Conservation (phyloP, 352 stramenopile genomes). For the Globisporangium polare region DNA sequence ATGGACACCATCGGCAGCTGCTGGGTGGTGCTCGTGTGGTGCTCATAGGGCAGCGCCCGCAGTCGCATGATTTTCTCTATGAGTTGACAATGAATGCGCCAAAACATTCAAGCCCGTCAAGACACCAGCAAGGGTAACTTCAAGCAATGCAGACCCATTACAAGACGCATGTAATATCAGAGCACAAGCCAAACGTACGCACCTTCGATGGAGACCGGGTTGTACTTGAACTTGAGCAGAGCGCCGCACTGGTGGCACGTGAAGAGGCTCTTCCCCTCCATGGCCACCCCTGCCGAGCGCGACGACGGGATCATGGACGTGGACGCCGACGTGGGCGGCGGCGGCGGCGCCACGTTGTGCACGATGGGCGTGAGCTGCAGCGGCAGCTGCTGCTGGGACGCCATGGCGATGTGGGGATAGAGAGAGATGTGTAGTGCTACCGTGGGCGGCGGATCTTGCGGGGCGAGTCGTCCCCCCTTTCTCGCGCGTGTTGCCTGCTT, state of each 20-base stretch:
- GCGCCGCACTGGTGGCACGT: slow-evolving; percentile 69
- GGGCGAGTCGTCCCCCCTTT: neutral
- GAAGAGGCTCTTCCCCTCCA: slow-evolving; percentile 77
- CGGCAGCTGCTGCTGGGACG: slow-evolving; percentile 13
- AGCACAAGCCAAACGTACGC: neutral
- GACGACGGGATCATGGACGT: slow-evolving; percentile 14
- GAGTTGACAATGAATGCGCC: too few species aligned
- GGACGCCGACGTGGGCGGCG: neutral
- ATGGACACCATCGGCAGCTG: slow-evolving; percentile 10
- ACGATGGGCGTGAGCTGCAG: slow-evolving; percentile 19
- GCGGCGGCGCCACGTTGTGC: slow-evolving; percentile 12
- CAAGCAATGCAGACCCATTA: too few species aligned
- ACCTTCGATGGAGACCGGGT: slow-evolving; percentile 56
- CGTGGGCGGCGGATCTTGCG: neutral
- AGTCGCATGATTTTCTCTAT: slow-evolving; percentile 57
- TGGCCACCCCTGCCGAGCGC: slow-evolving; percentile 27
- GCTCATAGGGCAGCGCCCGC: slow-evolving; percentile 37
- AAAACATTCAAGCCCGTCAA: too few species aligned
- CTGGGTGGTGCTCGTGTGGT: slow-evolving; percentile 4
- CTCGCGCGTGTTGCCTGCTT: slow-evolving; percentile 1
- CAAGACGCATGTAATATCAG: too few species aligned
- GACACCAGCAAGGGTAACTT: neutral
- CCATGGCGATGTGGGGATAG: slow-evolving; percentile 4
- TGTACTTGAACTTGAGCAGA: slow-evolving; percentile 69
- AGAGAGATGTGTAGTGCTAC: neutral